Conservation (phyloP, 176 grass and related monocot species). For the Elaeis guineensis region DNA sequence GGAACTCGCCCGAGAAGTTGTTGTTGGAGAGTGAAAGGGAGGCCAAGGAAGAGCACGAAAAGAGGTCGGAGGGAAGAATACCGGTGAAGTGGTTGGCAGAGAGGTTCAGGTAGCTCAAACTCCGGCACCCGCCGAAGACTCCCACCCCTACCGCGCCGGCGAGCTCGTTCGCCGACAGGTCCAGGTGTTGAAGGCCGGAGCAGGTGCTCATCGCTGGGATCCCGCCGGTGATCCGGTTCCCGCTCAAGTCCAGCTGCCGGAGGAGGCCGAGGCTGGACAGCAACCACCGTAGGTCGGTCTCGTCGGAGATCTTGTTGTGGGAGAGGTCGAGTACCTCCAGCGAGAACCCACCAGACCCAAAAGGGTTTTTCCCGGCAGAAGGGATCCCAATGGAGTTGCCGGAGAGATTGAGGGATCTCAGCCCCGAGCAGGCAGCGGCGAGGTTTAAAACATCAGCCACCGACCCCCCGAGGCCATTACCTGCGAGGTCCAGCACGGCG, state of each 20-base stretch:
- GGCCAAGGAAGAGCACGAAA: conserved; percentile 34
- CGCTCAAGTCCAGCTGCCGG: conserved; percentile 45
- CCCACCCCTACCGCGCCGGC: conserved; percentile 32
- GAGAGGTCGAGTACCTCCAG: conserved; percentile 23
- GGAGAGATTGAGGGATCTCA: conserved; percentile 28
- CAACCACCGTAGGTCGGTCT: conserved; percentile 12
- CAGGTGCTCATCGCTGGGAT: conserved; percentile 63
- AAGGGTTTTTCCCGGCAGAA: background rate
- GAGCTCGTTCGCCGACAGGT: conserved; percentile 73
- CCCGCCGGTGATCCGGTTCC: conserved; percentile 48
- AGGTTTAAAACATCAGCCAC: conserved; percentile 1
- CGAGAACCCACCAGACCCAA: conserved; percentile 27
- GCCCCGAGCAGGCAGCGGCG: background rate
- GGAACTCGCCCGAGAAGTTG: conserved; percentile 77
- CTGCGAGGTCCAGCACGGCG: conserved; percentile 14
- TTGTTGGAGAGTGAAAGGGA: conserved; percentile 69
- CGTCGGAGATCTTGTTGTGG: conserved; percentile 15
- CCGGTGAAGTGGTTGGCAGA: conserved; percentile 68
- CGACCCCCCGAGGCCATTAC: conserved; percentile 4
- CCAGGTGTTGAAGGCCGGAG: conserved; percentile 58
- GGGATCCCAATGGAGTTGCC: conserved; percentile 34
- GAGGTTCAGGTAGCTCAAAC: conserved; percentile 54
- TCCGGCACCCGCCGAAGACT: conserved; percentile 39
- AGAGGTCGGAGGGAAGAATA: conserved; percentile 46
- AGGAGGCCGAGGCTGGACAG: conserved; percentile 27